Evolutionary conservation across 2,329 filamentous ascomycete genomes (phyloP), one percentile per base, ranked within the genome.

Genomic region (Phyllosticta citriasiana): DNA sequence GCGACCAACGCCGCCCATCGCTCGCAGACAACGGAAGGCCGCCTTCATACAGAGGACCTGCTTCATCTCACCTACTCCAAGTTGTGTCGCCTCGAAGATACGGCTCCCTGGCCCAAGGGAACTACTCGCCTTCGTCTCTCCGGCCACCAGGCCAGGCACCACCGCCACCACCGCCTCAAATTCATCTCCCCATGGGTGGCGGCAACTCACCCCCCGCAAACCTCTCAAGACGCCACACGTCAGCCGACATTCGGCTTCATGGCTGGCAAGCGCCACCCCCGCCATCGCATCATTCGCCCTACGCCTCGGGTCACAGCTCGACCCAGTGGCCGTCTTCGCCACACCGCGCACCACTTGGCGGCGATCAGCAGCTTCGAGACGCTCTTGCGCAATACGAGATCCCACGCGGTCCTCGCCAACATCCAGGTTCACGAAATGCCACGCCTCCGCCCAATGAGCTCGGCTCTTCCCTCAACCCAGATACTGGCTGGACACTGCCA

Each of bases 201-300:
- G 79, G 79, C 61, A 67, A 70, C 22, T 83, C 83, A 47, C 81
- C 83, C 25, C 81, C 82, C 1, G 82, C 84, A 61, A 91, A 85
- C 68, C 80, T 96, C 55, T 84, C 86, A 53, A 86, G 93, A 65
- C 85, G 93, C 64, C 94, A 99, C 75, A 99, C 94, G 1, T 93
- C 92, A 50, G 94, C 94, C 62, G 94, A 99, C 72, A 97, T 99
- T 67, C 87, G 94, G 59, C 88, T 77, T 4, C 76, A 79, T 64
- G 77, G 78, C 63, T 92, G 78, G 67, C 88, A 91, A 71, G 90
- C 80, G 7, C 79, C 73, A 65, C 77, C 69, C 55, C 72, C 76
- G 19, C 71, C 71, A 40, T 72, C 76, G 56, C 77, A 79, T 52
- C 80, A 83, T 26, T 88, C 87, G 4, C 88, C 87, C 10, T 88